A percentile compares a stretch with the other conserved stretches of the same genome.
Conservation (phyloP, 495 filamentous ascomycete genomes). For the Penicillium canariense region DNA sequence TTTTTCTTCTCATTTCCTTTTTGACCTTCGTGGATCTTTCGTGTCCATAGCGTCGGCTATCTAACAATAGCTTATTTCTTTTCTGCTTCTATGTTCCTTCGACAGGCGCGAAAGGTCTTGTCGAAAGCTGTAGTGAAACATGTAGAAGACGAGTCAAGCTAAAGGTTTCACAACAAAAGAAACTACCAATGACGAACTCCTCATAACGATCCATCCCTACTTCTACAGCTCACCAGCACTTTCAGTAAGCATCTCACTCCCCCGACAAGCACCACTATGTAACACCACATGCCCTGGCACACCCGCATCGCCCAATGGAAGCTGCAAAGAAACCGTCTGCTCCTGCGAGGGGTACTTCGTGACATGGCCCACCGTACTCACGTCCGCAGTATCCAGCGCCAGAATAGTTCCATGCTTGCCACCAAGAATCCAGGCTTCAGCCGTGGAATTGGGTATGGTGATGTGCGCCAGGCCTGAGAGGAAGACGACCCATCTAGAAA, state of each 20-base stretch:
- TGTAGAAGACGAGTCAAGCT: too few relatives aligned
- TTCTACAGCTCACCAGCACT: background rate
- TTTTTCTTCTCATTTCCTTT: background rate
- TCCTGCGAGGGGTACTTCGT: constrained; percentile 47
- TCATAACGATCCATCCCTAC: background rate
- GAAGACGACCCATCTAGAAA: constrained; percentile 50
- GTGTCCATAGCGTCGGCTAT: background rate
- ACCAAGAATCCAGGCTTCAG: constrained; percentile 40
- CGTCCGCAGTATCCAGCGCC: constrained; percentile 46
- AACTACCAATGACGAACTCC: too few relatives aligned
- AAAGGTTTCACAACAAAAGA: too few relatives aligned
- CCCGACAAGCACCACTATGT: constrained; percentile 37
- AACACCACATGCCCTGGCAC: constrained; percentile 45
- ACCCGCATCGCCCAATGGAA: constrained; percentile 37
- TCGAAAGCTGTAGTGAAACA: too few relatives aligned
- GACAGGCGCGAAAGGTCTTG: background rate
- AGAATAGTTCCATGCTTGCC: constrained; percentile 49
- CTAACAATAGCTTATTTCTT: background rate
- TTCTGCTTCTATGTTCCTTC: background rate
- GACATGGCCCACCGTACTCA: constrained; percentile 47
- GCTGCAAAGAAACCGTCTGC: constrained; percentile 38
- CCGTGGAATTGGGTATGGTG: constrained; percentile 43
- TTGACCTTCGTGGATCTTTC: background rate
- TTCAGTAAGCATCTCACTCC: constrained; percentile 20
- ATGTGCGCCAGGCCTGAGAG: constrained; percentile 50